These are phyloP conservation scores for Nannochloropsis limnetica DNA, from an alignment of 352 stramenopile genomes.

Conservation along the genomic window DNA sequence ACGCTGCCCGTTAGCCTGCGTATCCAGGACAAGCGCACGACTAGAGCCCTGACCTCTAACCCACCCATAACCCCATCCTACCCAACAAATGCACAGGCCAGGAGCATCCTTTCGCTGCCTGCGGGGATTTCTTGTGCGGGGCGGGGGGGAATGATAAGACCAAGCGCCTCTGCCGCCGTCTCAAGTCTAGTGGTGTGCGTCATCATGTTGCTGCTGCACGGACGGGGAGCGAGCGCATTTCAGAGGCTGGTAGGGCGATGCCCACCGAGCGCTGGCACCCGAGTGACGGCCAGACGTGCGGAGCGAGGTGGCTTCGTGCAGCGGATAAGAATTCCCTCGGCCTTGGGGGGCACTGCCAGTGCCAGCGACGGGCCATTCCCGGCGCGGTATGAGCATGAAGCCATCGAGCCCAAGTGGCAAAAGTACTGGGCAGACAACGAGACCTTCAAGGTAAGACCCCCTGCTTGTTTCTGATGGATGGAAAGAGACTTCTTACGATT, in stretches of 20 bases:
- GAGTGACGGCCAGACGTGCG: not conserved
- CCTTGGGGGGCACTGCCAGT: not conserved
- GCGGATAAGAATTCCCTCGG: not conserved
- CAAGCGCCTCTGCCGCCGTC: not conserved
- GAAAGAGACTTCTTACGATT: not conserved
- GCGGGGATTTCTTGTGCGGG: not conserved
- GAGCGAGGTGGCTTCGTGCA: not conserved
- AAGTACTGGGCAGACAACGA: conserved; percentile 65
- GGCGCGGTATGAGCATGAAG: conserved; percentile 49
- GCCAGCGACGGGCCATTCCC: not conserved
- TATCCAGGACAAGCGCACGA: not conserved
- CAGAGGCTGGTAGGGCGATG: not conserved
- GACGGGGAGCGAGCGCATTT: conserved; percentile 3
- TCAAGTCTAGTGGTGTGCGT: conserved; percentile 1
- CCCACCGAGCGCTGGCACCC: not conserved
- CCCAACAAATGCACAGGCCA: not conserved
- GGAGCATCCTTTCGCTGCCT: not conserved
- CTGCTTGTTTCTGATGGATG: not conserved
- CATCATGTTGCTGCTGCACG: conserved; percentile 27
- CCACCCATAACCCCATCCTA: not conserved
- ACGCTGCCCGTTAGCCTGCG: not conserved
- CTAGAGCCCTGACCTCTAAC: not conserved
- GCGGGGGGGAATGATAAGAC: conserved; percentile 21
- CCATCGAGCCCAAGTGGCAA: conserved; percentile 71
- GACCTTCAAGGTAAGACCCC: conserved; percentile 56